Percentiles rank a stretch among this genome's conserved stretches.
Conservation (phyloP, 306 rosid genomes). For the Castanospermum australe region DNA sequence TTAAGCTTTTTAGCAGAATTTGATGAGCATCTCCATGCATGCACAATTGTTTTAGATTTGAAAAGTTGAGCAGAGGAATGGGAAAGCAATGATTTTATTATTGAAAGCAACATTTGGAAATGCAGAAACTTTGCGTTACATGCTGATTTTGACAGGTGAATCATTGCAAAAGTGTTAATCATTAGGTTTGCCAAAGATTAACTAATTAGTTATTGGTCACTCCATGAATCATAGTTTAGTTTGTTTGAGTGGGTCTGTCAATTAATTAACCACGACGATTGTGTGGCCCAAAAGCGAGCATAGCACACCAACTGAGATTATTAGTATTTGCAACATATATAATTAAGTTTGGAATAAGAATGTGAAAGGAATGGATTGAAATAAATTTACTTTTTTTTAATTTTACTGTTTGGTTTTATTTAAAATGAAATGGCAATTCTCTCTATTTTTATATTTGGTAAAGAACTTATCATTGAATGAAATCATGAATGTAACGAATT, state of each 20-base stretch:
- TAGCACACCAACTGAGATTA: too few species aligned
- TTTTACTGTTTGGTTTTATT: too few species aligned
- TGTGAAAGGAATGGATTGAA: too few species aligned
- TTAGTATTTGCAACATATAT: too few species aligned
- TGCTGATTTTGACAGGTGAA: slow-evolving; percentile 28
- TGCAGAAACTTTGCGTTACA: slow-evolving; percentile 24
- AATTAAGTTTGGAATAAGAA: too few species aligned
- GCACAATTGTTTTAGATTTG: neutral
- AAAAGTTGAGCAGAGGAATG: neutral
- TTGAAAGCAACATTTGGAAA: neutral
- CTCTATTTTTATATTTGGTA: too few species aligned
- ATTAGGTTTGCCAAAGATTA: slow-evolving; percentile 16
- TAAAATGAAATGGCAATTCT: too few species aligned
- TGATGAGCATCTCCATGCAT: neutral
- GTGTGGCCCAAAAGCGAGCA: too few species aligned
- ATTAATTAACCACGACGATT: too few species aligned
- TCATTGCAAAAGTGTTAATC: slow-evolving; percentile 20
- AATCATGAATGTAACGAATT: too few species aligned
- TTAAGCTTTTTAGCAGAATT: neutral
- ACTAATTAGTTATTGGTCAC: slow-evolving; percentile 12
- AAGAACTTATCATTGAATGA: too few species aligned
- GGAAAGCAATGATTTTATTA: slow-evolving; percentile 10
- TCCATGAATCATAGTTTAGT: slow-evolving; percentile 9
- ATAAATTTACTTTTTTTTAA: too few species aligned
- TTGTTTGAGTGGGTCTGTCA: slow-evolving; percentile 4